Percentiles rank a stretch among this genome's conserved stretches.
These are phyloP conservation scores for Pseudodiploospora longispora DNA, from an alignment of 2,329 filamentous ascomycete genomes.

Conservation along the genomic window DNA sequence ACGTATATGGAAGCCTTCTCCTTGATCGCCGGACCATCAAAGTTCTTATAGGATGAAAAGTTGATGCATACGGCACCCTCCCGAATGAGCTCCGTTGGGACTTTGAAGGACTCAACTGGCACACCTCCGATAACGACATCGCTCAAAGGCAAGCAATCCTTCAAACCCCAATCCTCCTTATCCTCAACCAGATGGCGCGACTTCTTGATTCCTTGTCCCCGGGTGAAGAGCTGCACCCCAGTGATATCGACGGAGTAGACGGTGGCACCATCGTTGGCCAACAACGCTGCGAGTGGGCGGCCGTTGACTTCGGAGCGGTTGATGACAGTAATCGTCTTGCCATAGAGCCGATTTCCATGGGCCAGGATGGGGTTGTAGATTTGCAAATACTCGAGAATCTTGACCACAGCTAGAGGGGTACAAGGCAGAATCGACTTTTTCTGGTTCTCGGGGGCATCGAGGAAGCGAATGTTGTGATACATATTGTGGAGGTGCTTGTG, in stretches of 20 bases:
- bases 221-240: constrained; percentile 84
- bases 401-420: constrained; percentile 91
- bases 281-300: constrained; percentile 78
- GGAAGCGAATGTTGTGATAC: constrained; percentile 96
- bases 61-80: constrained; percentile 98
- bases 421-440: constrained; percentile 93
- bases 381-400: constrained; percentile 90
- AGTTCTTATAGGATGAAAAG: constrained; percentile 94
- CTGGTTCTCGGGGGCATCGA: constrained; percentile 67
- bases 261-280: constrained; percentile 91
- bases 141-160: constrained; percentile 76
- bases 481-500: constrained; percentile 98
- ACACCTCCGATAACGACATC: constrained; percentile 95
- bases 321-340: constrained; percentile 90
- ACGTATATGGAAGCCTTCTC: constrained; percentile 96
- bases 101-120: constrained; percentile 80
- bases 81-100: constrained; percentile 72
- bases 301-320: constrained; percentile 96
- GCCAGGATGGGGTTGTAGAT: constrained; percentile 95
- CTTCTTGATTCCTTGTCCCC: constrained; percentile 80
- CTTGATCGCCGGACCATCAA: constrained; percentile 75
- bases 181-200: constrained; percentile 80
- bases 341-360: constrained; percentile 86
- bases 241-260: constrained; percentile 94
- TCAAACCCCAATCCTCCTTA: constrained; percentile 68